phyloP scores from a whole-genome alignment of 2,329 filamentous ascomycete species.

The Colletotrichum lini region DNA sequence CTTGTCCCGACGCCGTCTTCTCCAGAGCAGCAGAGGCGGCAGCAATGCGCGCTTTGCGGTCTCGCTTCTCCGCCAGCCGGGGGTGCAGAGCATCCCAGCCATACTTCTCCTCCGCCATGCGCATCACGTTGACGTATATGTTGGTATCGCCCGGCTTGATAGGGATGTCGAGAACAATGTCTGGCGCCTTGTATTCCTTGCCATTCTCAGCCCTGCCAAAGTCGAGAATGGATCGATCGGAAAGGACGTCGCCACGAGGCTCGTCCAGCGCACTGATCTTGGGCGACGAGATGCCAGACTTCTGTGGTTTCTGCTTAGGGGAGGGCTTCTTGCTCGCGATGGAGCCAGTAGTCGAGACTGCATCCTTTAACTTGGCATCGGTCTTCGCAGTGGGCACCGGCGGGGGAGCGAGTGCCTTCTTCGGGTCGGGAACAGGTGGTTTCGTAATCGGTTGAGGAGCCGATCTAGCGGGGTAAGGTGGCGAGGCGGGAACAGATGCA shows the following conservation, averaged over 20 bases:
- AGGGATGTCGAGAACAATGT: constrained; percentile 87
- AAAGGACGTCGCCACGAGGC: constrained; percentile 44
- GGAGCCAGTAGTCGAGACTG: constrained; percentile 28
- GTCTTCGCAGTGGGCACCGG: constrained; percentile 47
- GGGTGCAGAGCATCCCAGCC: constrained; percentile 96
- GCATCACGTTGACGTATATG: constrained; percentile 95
- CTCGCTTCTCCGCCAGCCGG: constrained; percentile 88
- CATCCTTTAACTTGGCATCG: constrained; percentile 38
- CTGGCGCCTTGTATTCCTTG: constrained; percentile 75
- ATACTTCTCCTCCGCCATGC: constrained; percentile 92
- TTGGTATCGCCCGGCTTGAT: constrained; percentile 83
- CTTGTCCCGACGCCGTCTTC: constrained; percentile 76
- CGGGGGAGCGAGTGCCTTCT: constrained; percentile 56
- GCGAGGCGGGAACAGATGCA: constrained; percentile 59
- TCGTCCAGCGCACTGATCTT: constrained; percentile 67
- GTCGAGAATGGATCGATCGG: constrained; percentile 70
- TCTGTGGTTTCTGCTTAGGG: constrained; percentile 62
- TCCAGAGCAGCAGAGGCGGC: constrained; percentile 90
- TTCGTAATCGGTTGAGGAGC: constrained; percentile 53
- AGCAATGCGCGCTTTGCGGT: constrained; percentile 88
- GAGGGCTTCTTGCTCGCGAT: constrained; percentile 59
- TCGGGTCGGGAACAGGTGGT: constrained; percentile 52
- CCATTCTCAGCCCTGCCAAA: constrained; percentile 73
- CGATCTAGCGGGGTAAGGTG: constrained; percentile 55
- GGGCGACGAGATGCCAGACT: constrained; percentile 61